Conservation (phyloP, 2,329 filamentous ascomycete genomes). For the Colletotrichum orchidophilum region DNA sequence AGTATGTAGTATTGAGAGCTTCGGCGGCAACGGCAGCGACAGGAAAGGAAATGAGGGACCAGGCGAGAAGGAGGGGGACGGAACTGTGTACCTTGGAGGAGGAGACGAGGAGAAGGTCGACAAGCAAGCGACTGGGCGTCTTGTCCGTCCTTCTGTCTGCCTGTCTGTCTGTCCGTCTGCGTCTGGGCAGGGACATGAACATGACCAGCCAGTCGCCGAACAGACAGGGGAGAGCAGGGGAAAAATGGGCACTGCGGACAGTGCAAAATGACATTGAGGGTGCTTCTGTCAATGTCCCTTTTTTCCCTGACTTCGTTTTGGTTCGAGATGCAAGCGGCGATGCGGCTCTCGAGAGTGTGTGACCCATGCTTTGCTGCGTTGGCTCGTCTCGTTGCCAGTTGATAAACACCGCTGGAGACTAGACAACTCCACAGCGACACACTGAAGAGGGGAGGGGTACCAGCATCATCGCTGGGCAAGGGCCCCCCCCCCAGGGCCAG, state of each 20-base stretch:
- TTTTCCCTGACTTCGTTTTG: slow-evolving; percentile 14
- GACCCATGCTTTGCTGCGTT: slow-evolving; percentile 87
- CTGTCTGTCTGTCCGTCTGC: not conserved
- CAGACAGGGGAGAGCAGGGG: not conserved
- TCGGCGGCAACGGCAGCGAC: slow-evolving; percentile 34
- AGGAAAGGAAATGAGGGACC: slow-evolving; percentile 45
- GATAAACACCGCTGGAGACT: slow-evolving; percentile 70
- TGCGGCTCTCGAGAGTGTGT: slow-evolving; percentile 72
- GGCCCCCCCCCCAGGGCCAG: slow-evolving; percentile 14
- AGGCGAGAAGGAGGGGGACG: slow-evolving; percentile 38
- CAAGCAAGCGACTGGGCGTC: slow-evolving; percentile 6
- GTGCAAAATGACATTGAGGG: slow-evolving; percentile 12
- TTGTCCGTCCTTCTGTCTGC: too few relatives aligned
- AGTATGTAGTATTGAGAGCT: slow-evolving; percentile 26
- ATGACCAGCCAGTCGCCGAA: not conserved
- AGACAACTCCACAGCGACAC: slow-evolving; percentile 70
- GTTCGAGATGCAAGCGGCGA: slow-evolving; percentile 65
- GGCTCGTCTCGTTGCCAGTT: slow-evolving; percentile 88
- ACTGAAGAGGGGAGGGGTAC: slow-evolving; percentile 49
- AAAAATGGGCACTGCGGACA: slow-evolving; percentile 25
- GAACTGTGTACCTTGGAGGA: slow-evolving; percentile 42
- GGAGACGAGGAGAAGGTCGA: slow-evolving; percentile 7
- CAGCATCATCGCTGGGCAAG: slow-evolving; percentile 47
- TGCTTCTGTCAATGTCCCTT: slow-evolving; percentile 5
- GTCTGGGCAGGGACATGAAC: slow-evolving; percentile 12